Conservation (phyloP, 2,329 filamentous ascomycete species). For the Colletotrichum eleusines region DNA sequence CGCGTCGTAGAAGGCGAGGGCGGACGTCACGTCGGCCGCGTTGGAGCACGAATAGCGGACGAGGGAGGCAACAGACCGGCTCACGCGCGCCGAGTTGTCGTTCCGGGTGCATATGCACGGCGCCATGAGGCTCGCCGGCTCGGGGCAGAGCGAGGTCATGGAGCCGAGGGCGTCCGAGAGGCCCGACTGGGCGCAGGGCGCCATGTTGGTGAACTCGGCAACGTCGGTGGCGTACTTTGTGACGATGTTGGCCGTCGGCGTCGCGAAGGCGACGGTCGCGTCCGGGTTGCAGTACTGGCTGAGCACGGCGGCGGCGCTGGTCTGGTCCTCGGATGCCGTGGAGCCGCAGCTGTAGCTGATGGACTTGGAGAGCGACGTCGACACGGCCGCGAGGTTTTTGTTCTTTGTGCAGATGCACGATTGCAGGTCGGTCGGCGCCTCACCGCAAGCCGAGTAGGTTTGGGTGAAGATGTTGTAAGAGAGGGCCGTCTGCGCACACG, state of each 20-base stretch:
- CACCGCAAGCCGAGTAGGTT: conserved; percentile 58
- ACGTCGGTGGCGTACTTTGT: conserved; percentile 64
- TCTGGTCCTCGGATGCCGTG: conserved; percentile 60
- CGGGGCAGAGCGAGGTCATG: conserved; percentile 53
- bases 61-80: conserved; percentile 56
- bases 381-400: conserved; percentile 55
- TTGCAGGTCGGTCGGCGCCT: conserved; percentile 59
- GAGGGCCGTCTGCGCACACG: conserved; percentile 62
- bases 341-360: conserved; percentile 59
- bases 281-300: conserved; percentile 63
- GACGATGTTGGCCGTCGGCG: conserved; percentile 56
- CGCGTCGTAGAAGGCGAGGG: conserved; percentile 62
- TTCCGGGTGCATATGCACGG: conserved; percentile 66
- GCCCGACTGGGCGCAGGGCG: conserved; percentile 57
- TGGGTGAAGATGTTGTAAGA: conserved; percentile 57
- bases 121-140: conserved; percentile 57
- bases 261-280: conserved; percentile 53
- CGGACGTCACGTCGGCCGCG: conserved; percentile 61
- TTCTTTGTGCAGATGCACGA: conserved; percentile 66
- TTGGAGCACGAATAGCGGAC: conserved; percentile 61
- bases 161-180: conserved; percentile 55
- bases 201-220: conserved; percentile 56
- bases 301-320: conserved; percentile 60
- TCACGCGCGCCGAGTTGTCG: conserved; percentile 59
- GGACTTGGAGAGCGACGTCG: conserved; percentile 53